Conservation (phyloP, 148 eudicot genomes). For the Fagopyrum tataricum region DNA sequence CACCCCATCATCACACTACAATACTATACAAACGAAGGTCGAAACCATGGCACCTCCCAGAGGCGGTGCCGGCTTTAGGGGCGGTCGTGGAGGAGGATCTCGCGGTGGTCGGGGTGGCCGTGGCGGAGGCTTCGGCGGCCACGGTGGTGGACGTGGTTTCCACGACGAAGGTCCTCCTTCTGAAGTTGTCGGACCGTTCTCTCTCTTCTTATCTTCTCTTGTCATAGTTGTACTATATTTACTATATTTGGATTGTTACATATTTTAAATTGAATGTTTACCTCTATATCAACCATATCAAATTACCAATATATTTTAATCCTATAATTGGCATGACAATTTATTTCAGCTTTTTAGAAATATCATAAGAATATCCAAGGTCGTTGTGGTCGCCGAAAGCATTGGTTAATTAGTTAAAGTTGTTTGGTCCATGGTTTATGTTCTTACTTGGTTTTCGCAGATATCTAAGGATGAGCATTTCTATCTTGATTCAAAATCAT, state of each 20-base stretch:
- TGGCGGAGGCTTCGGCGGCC: constrained; percentile 37
- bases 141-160: constrained; percentile 41
- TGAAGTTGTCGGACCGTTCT: constrained; percentile 83
- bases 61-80: constrained; percentile 42
- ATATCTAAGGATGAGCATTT: background rate
- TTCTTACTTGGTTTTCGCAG: background rate
- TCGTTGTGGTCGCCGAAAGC: background rate
- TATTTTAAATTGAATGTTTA: too few species aligned
- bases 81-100: constrained; percentile 24
- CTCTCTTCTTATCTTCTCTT: too few species aligned
- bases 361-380: background rate
- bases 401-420: background rate
- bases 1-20: background rate
- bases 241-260: too few species aligned
- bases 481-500: background rate
- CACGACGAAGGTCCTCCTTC: constrained; percentile 82
- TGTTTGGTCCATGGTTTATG: background rate
- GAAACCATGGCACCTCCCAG: constrained; percentile 63
- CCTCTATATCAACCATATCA: too few species aligned
- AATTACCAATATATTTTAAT: too few species aligned
- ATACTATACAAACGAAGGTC: background rate
- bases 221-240: too few species aligned
- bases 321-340: too few species aligned
- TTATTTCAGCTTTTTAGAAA: too few species aligned
- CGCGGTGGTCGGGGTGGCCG: too few species aligned